Base-by-base conservation (phyloP, 352 stramenopile species). In the Phytophthora pini region DNA sequence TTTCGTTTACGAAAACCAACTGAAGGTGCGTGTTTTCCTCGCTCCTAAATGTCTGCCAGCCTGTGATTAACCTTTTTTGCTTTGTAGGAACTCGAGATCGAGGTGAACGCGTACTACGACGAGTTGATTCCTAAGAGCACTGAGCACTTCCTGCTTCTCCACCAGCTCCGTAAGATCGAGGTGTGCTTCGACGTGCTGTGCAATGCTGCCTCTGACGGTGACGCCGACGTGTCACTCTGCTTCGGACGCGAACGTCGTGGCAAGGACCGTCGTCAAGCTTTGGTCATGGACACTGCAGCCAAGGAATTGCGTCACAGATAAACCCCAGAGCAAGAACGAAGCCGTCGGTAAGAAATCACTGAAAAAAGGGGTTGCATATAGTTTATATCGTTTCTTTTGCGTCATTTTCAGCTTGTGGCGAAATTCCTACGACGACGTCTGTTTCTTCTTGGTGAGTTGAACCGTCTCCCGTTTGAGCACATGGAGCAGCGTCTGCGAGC, bases 401-500 rank as follows among this genome's bases (percentile, higher is more conserved):
- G 17, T 20, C 17, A 20, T 20, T 24, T 43, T 43, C 31, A 56
- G 39, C 9, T 60, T 20, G 26, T 54, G 27, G n/a, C 45, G 36
- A 46, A 24, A 10, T 7, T 27, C 11, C 56, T 77, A 90, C 45
- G 80, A 93, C 17, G 87, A 96, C 17, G 88, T 94, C 60, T 98
- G 90, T 75, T 97, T 97, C 81, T 98, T 98, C 88, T 98, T 98
- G 38, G 81, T 97, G n/a, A 98, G 79, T 61, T 97, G 95, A 44
- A 97, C 86, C 0, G 91, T 97, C 72, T 98, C 94, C 15, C 94
- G 78, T 77, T 98, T 98, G 64, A 98, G 92, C 61, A 98, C 94
- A 61, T 98, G 90, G 9, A 98, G 84, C 56, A 98, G 77, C 36
- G 94, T 98, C 72, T 98, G 93, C 39, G 92, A 98, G 59, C 81